Evolutionary conservation across 805 yeast species (phyloP), one percentile per base, ranked within the genome.

Genomic region (Aciculoconidium aculeatum): DNA sequence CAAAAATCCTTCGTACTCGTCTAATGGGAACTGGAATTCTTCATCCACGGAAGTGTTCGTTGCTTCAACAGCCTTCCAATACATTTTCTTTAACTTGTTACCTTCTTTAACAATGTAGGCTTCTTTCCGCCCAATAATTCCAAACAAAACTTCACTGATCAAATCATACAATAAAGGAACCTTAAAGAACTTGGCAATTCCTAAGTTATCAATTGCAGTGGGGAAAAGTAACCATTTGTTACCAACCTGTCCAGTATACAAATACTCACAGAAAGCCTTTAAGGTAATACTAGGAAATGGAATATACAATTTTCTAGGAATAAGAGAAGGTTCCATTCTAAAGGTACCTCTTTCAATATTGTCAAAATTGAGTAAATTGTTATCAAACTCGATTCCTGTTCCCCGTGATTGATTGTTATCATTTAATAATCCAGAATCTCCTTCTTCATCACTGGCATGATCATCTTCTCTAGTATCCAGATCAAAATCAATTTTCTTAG

Each of bases 161-260:
- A 81, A 61, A 43, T 80, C 86, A 48, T 78, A 79, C 15, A 83
- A 57, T 28, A 82, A 55, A 2, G 90, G 88, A 14, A 82, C 65
- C 36, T 78, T 79, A 45, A 76, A 80, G 36, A 73, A 65, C 41
- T 78, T 77, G 3, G 88, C 67, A 44, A 78, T 64, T 18, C 76
- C 50, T 40, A 81, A 58, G 26, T 77, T 65, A 40, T 80, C 86
- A 21, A 80, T 61, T 0, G 81, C 71, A 0, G 82, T 76, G 0
- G 92, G 90, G 2, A 72, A 61, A 21, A 82, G 53, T n/a, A 67
- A 54, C 90, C 90, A 81, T 42, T 72, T 77, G 30, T 78, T 74
- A 15, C 85, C 85, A 13, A 83, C 72, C 51, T 81, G 87, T 1
- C 92, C 94, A 4, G 88, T 82, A 44, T 78, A 80, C 32, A 83